A percentile compares a stretch with the other conserved stretches of the same genome.
Evolutionary conservation across 2,329 filamentous ascomycete species (phyloP).

Genomic region (Incumbomyces delicatus): DNA sequence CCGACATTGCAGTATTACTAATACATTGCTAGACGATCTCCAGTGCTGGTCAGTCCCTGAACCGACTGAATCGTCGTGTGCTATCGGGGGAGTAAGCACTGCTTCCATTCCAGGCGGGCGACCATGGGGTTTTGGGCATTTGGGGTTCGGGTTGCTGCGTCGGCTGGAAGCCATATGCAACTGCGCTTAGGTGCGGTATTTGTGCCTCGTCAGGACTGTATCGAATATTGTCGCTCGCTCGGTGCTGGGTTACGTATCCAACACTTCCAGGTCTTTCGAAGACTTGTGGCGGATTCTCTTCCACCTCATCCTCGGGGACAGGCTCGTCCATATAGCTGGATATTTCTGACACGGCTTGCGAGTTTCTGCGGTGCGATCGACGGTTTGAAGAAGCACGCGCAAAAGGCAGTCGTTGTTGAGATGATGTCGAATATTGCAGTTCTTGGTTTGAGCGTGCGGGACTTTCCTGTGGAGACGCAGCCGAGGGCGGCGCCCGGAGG

Average conservation of each 20-base stretch:
- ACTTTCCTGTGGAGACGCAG: slow-evolving; percentile 8
- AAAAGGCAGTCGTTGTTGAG: slow-evolving; percentile 7
- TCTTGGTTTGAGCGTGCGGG: not conserved
- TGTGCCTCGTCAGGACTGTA: slow-evolving; percentile 28
- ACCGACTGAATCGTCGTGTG: slow-evolving; percentile 4
- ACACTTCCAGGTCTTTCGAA: slow-evolving; percentile 37
- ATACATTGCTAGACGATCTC: not conserved
- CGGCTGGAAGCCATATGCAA: slow-evolving; percentile 2
- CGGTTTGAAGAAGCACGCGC: slow-evolving; percentile 22
- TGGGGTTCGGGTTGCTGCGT: not conserved
- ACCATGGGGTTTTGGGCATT: not conserved
- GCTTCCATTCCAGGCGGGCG: slow-evolving; percentile 5
- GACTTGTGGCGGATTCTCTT: not conserved
- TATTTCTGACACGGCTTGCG: slow-evolving; percentile 10
- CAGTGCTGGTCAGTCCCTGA: slow-evolving; percentile 1
- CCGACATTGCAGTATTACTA: not conserved
- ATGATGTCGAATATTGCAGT: not conserved
- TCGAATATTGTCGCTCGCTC: slow-evolving; percentile 40
- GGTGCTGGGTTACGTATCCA: slow-evolving; percentile 41
- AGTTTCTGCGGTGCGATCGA: slow-evolving; percentile 24
- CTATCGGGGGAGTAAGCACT: not conserved
- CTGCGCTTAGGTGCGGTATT: not conserved
- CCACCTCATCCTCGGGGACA: not conserved
- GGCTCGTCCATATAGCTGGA: slow-evolving; percentile 5
- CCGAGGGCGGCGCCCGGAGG: slow-evolving; percentile 2